Conservation (phyloP, 2,329 filamentous ascomycete species). For the Tricladium varicosporioides region DNA sequence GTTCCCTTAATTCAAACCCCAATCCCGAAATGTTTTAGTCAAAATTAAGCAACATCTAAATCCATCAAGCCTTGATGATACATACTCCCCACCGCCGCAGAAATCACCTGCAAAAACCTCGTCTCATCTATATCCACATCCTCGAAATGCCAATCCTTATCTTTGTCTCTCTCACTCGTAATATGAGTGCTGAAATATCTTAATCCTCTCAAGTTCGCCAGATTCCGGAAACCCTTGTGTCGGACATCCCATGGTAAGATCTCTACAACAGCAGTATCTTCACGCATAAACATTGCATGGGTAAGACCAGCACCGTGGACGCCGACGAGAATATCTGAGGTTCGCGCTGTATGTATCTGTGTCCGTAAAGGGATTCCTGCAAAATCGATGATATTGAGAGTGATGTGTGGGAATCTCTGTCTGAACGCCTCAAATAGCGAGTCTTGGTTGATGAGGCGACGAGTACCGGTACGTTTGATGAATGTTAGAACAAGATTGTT, state of each 20-base stretch:
- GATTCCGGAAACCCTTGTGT: slow-evolving; percentile 41
- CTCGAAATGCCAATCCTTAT: slow-evolving; percentile 26
- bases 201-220: slow-evolving; percentile 38
- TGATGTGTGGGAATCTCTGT: slow-evolving; percentile 10
- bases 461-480: slow-evolving; percentile 1
- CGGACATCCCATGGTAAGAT: slow-evolving; percentile 39
- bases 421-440: not conserved
- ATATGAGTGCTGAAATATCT: slow-evolving; percentile 40
- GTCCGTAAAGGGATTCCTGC: slow-evolving; percentile 20
- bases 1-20: too few relatives aligned
- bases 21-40: too few relatives aligned
- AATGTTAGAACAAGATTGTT: slow-evolving; percentile 1
- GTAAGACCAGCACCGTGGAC: slow-evolving; percentile 30
- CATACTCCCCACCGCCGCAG: slow-evolving; percentile 14
- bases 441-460: not conserved
- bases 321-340: slow-evolving; percentile 27
- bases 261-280: slow-evolving; percentile 39
- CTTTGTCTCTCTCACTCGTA: slow-evolving; percentile 1
- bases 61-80: too few relatives aligned
- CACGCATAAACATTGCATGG: slow-evolving; percentile 38
- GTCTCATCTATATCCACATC: slow-evolving; percentile 30
- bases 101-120: slow-evolving; percentile 30
- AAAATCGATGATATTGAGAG: slow-evolving; percentile 21
- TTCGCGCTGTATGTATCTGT: slow-evolving; percentile 22
- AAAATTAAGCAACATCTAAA: too few relatives aligned